These are phyloP conservation scores for Pseudogymnoascus sp. DNA, from an alignment of 2,329 filamentous ascomycete genomes.

Conservation along the genomic window DNA sequence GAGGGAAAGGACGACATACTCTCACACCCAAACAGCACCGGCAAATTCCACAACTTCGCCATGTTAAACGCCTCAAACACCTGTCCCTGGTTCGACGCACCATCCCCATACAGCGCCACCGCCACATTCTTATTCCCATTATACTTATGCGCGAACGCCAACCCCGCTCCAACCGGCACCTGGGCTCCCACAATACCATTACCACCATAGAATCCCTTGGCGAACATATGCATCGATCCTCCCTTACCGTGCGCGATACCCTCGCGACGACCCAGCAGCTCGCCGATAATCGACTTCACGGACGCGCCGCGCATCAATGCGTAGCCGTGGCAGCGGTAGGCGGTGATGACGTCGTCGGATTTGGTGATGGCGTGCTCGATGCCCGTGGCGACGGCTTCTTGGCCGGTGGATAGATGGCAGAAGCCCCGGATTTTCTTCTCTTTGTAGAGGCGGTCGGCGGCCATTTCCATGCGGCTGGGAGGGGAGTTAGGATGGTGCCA, in stretches of 20 bases:
- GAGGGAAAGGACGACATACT: slow-evolving; percentile 54
- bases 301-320: slow-evolving; percentile 90
- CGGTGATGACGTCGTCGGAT: slow-evolving; percentile 90
- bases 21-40: slow-evolving; percentile 94
- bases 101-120: slow-evolving; percentile 91
- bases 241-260: slow-evolving; percentile 99
- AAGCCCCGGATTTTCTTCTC: slow-evolving; percentile 99
- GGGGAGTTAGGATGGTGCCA: neutral
- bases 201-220: slow-evolving; percentile 94
- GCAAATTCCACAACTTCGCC: slow-evolving; percentile 98
- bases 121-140: slow-evolving; percentile 76
- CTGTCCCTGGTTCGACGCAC: slow-evolving; percentile 97
- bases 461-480: slow-evolving; percentile 96
- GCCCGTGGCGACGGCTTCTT: slow-evolving; percentile 94
- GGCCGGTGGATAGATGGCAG: slow-evolving; percentile 96
- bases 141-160: slow-evolving; percentile 97
- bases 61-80: slow-evolving; percentile 99
- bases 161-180: slow-evolving; percentile 91
- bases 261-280: slow-evolving; percentile 88
- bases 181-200: slow-evolving; percentile 99
- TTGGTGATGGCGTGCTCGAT: slow-evolving; percentile 94
- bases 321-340: slow-evolving; percentile 98
- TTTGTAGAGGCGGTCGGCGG: slow-evolving; percentile 97
- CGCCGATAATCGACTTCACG: slow-evolving; percentile 89
- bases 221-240: slow-evolving; percentile 99